phyloP scores from a whole-genome alignment of 768 basidiomycete genomes.

The Pisolithus albus region DNA sequence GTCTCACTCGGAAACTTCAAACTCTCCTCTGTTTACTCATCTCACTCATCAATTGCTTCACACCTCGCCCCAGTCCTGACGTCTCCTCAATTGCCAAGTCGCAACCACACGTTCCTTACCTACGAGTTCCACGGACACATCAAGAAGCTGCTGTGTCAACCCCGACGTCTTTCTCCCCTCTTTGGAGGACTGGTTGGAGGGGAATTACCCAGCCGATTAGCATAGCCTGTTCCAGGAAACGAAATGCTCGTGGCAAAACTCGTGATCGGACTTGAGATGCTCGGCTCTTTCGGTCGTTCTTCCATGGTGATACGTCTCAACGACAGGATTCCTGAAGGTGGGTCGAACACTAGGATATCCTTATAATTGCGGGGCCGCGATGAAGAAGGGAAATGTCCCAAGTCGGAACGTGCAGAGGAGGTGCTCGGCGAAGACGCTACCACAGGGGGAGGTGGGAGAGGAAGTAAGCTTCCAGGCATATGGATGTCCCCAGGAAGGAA shows the following conservation, averaged over 20 bases:
- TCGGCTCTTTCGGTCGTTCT: conserved; percentile 17
- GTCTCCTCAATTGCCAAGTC: conserved; percentile 57
- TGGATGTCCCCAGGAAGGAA: conserved; percentile 39
- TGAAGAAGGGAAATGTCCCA: conserved; percentile 20
- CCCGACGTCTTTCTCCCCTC: conserved; percentile 29
- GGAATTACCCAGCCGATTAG: conserved; percentile 31
- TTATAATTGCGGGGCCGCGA: conserved; percentile 44
- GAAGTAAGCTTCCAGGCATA: conserved; percentile 37
- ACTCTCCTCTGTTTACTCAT: conserved; percentile 4
- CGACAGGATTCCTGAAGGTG: conserved; percentile 46
- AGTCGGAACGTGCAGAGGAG: conserved; percentile 24
- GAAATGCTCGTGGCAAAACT: conserved; percentile 52
- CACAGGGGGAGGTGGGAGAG: conserved; percentile 16
- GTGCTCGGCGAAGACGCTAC: conserved; percentile 21
- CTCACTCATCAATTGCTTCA: conserved; percentile 29
- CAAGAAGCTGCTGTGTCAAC: conserved; percentile 29
- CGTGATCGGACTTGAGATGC: conserved; percentile 22
- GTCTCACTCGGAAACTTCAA: conserved; percentile 1
- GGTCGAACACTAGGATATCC: conserved; percentile 65
- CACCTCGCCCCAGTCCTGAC: conserved; percentile 48
- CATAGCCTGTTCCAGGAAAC: conserved; percentile 46
- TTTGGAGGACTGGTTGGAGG: conserved; percentile 21
- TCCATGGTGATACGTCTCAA: conserved; percentile 50
- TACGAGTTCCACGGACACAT: conserved; percentile 29
- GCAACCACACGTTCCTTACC: conserved; percentile 43